Conservation (phyloP, 192 early-diverging fungal genomes). For the Linnemannia schmuckeri region DNA sequence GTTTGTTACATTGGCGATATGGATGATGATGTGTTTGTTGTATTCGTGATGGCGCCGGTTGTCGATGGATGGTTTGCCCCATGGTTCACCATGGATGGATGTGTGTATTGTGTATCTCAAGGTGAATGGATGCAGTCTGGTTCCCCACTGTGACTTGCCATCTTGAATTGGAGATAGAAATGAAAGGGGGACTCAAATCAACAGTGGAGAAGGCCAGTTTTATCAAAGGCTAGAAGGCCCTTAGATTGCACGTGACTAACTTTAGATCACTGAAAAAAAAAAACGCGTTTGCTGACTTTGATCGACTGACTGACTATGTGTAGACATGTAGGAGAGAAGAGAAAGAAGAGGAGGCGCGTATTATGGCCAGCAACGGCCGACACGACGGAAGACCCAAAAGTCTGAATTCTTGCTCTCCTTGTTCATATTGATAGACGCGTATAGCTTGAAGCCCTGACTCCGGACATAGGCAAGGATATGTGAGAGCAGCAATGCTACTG, state of each 20-base stretch:
- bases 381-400: background rate
- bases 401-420: background rate
- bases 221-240: background rate
- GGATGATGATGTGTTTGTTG: no score
- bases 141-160: conserved; percentile 25
- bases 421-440: background rate
- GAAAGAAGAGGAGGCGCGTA: background rate
- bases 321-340: background rate
- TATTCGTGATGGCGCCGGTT: background rate
- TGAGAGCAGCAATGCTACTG: background rate
- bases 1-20: no score
- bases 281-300: background rate
- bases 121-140: background rate
- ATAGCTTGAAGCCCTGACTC: conserved; percentile 1
- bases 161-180: conserved; percentile 44
- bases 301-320: background rate
- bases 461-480: background rate
- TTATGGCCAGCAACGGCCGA: background rate
- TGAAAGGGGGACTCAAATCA: conserved; percentile 25
- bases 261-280: background rate
- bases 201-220: background rate
- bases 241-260: background rate
- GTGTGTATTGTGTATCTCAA: background rate
- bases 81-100: background rate
- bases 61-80: background rate